These are phyloP conservation scores for Phytopythium kandeliae DNA, from an alignment of 352 stramenopile genomes.

Conservation along the genomic window DNA sequence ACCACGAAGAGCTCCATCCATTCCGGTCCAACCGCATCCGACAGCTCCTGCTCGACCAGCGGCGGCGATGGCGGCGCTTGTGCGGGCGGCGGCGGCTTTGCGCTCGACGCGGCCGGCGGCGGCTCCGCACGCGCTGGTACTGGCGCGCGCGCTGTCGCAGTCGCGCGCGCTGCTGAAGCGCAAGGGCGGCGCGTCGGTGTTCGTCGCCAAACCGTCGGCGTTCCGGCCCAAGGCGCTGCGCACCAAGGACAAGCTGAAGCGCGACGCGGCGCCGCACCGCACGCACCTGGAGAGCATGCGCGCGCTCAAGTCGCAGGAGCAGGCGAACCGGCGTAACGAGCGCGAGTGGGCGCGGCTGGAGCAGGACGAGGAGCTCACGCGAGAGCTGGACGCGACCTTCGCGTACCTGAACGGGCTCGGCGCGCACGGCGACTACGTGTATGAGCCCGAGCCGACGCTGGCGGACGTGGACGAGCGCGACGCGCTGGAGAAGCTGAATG, in stretches of 20 bases:
- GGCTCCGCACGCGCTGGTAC: background rate
- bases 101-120: background rate
- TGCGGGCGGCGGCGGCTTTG: background rate
- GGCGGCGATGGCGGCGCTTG: background rate
- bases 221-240: slow-evolving; percentile 32
- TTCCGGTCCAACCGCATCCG: no score
- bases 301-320: slow-evolving; percentile 31
- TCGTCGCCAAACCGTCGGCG: slow-evolving; percentile 48
- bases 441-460: slow-evolving; percentile 54
- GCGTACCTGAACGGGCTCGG: slow-evolving; percentile 69
- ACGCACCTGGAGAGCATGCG: slow-evolving; percentile 45
- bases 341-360: slow-evolving; percentile 50
- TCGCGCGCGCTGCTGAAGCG: slow-evolving; percentile 49
- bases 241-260: slow-evolving; percentile 73
- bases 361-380: slow-evolving; percentile 46
- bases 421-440: slow-evolving; percentile 58
- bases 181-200: slow-evolving; percentile 61
- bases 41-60: no score
- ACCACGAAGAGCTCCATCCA: no score
- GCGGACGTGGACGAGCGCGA: slow-evolving; percentile 56
- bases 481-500: slow-evolving; percentile 64
- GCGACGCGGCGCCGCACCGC: slow-evolving; percentile 43
- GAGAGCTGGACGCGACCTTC: slow-evolving; percentile 62
- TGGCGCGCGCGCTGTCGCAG: slow-evolving; percentile 26
- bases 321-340: slow-evolving; percentile 38